Percentiles rank a stretch among this genome's conserved stretches.
phyloP scores from a whole-genome alignment of 306 rosid genomes.

The Citrullus amarus region DNA sequence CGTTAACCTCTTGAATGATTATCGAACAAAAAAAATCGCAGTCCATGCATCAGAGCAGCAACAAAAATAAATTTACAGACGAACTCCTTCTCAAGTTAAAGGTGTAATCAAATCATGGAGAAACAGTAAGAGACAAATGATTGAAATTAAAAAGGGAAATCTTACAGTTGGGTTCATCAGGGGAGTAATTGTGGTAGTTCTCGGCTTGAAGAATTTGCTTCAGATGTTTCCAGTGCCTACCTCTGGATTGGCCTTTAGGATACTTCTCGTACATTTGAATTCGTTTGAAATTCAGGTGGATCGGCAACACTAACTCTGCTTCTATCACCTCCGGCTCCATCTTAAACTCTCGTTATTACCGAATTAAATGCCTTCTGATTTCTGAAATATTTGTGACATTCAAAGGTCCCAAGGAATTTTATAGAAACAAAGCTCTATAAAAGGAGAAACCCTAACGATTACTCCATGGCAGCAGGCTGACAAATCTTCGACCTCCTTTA shows the following conservation, averaged over 20 bases:
- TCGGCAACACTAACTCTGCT: conserved; percentile 78
- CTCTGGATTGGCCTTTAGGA: conserved; percentile 83
- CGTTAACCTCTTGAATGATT: not conserved
- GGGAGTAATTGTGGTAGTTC: conserved; percentile 53
- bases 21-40: not conserved
- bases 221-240: conserved; percentile 93
- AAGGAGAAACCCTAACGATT: not conserved
- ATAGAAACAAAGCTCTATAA: not conserved
- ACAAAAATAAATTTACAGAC: not conserved
- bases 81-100: not conserved
- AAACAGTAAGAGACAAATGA: not conserved
- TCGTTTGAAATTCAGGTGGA: conserved; percentile 58
- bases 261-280: conserved; percentile 86
- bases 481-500: not conserved
- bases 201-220: conserved; percentile 94
- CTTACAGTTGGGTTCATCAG: conserved; percentile 77
- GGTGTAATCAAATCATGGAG: not conserved
- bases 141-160: not conserved
- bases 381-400: not conserved
- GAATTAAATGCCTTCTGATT: not conserved
- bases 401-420: not conserved
- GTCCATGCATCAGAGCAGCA: not conserved
- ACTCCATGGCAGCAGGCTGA: not conserved
- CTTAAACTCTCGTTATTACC: not conserved
- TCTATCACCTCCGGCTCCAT: conserved; percentile 71